Conservation (phyloP, 371 early-diverging fungal species). For the Mucor indicus region DNA sequence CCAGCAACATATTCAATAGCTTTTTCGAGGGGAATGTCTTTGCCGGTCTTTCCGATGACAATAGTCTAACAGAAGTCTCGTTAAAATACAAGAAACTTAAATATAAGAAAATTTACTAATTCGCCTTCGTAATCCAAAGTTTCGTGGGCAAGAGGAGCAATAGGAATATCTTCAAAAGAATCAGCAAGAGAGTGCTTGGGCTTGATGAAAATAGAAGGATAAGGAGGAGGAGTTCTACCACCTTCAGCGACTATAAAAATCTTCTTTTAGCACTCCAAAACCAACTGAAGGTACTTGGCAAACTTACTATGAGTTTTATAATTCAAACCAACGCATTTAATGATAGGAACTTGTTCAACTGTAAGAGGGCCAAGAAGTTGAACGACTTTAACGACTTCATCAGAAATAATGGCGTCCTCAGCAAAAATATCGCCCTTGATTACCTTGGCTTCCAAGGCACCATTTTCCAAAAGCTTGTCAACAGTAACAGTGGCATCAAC, state of each 20-base stretch:
- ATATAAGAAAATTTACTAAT: conserved; percentile 28
- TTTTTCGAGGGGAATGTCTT: conserved; percentile 40
- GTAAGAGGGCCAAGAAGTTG: conserved; percentile 44
- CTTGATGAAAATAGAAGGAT: conserved; percentile 54
- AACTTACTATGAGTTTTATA: conserved; percentile 38
- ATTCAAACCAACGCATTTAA: conserved; percentile 61
- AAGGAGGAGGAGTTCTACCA: conserved; percentile 31
- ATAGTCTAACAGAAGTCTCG: conserved; percentile 24
- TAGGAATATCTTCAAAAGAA: conserved; percentile 43
- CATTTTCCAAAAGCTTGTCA: conserved; percentile 20
- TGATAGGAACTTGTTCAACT: conserved; percentile 22
- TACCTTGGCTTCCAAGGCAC: conserved; percentile 36
- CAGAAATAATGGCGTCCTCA: conserved; percentile 32
- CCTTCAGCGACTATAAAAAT: conserved; percentile 19
- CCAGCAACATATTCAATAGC: conserved; percentile 55
- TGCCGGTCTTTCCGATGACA: conserved; percentile 58
- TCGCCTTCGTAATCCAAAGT: conserved; percentile 60
- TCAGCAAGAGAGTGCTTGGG: conserved; percentile 40
- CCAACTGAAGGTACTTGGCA: too few relatives aligned
- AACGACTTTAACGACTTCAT: conserved; percentile 34
- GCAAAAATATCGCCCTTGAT: conserved; percentile 41
- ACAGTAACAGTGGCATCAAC: conserved; percentile 13
- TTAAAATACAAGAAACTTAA: too few relatives aligned
- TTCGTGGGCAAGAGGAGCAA: conserved; percentile 45
- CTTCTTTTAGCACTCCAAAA: neutral